Conservation (phyloP, 2,329 filamentous ascomycete species). For the Fusarium concolor region DNA sequence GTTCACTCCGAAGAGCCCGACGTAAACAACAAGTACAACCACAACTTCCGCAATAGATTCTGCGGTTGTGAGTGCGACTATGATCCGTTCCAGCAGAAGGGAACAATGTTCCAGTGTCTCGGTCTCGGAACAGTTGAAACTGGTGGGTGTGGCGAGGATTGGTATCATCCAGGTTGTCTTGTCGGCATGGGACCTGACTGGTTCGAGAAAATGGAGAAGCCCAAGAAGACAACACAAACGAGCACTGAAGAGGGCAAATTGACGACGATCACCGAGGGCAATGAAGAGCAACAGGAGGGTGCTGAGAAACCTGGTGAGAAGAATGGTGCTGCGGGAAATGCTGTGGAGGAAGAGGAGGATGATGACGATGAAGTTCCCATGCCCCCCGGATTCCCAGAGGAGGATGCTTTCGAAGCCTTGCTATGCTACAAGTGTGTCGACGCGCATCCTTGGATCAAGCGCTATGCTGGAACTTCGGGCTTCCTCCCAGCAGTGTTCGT, state of each 20-base stretch:
- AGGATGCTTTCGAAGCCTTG: constrained; percentile 90
- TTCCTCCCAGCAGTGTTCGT: constrained; percentile 81
- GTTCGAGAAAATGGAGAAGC: constrained; percentile 65
- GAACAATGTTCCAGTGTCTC: constrained; percentile 98
- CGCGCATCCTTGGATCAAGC: constrained; percentile 90
- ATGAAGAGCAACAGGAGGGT: constrained; percentile 50
- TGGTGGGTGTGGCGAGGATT: constrained; percentile 95
- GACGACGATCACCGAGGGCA: constrained; percentile 63
- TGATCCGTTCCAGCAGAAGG: constrained; percentile 87
- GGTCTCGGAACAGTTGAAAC: constrained; percentile 83
- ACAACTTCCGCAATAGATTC: constrained; percentile 94
- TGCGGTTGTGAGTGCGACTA: constrained; percentile 92
- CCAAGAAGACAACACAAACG: constrained; percentile 46
- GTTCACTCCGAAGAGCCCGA: constrained; percentile 81
- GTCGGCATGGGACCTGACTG: constrained; percentile 82
- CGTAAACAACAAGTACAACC: constrained; percentile 87
- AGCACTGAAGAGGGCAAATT: constrained; percentile 48
- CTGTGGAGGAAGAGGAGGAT: constrained; percentile 51
- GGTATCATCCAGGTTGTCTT: constrained; percentile 95
- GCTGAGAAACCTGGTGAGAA: constrained; percentile 32
- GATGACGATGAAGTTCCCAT: constrained; percentile 73
- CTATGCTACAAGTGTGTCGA: constrained; percentile 95
- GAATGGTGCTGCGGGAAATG: constrained; percentile 35
- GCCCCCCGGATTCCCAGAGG: constrained; percentile 86
- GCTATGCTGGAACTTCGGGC: constrained; percentile 81